Conservation (phyloP, 768 basidiomycete species). For the Pisolithus tinctorius region DNA sequence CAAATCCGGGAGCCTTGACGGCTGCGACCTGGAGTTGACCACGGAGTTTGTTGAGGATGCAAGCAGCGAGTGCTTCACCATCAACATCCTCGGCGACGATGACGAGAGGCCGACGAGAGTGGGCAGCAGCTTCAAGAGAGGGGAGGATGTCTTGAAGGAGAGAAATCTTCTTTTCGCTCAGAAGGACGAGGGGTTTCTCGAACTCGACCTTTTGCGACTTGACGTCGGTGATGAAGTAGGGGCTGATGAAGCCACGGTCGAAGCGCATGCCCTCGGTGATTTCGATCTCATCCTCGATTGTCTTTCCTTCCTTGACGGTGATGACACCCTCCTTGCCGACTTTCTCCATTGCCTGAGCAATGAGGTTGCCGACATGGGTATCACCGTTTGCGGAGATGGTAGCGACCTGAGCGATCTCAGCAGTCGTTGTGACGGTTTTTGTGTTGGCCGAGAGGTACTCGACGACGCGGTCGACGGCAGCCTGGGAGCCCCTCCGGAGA, state of each 20-base stretch:
- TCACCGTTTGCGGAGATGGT: conserved; percentile 86
- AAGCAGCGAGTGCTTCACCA: conserved; percentile 95
- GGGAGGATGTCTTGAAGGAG: conserved; percentile 92
- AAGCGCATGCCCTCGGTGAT: conserved; percentile 99
- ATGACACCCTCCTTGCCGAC: conserved; percentile 99
- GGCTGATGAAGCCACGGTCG: conserved; percentile 96
- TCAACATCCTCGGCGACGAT: conserved; percentile 98
- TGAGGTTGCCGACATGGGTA: conserved; percentile 85
- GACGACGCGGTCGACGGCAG: conserved; percentile 93
- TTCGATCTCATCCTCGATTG: conserved; percentile 98
- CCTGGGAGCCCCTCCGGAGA: conserved; percentile 95
- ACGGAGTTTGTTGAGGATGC: conserved; percentile 98
- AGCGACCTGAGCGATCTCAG: conserved; percentile 98
- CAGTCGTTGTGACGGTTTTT: conserved; percentile 92
- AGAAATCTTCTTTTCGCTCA: conserved; percentile 98
- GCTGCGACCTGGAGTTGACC: conserved; percentile 93
- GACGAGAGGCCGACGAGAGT: conserved; percentile 82
- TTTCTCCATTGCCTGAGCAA: conserved; percentile 99
- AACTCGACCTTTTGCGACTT: conserved; percentile 94
- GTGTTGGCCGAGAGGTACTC: conserved; percentile 84
- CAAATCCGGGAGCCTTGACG: conserved; percentile 97
- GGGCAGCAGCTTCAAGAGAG: conserved; percentile 73
- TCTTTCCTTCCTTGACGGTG: conserved; percentile 98
- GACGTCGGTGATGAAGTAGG: conserved; percentile 98
- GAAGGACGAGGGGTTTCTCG: conserved; percentile 90